These are phyloP conservation scores for Gracilaria domingensis DNA, from an alignment of 23 red algal species.

Conservation along the genomic window DNA sequence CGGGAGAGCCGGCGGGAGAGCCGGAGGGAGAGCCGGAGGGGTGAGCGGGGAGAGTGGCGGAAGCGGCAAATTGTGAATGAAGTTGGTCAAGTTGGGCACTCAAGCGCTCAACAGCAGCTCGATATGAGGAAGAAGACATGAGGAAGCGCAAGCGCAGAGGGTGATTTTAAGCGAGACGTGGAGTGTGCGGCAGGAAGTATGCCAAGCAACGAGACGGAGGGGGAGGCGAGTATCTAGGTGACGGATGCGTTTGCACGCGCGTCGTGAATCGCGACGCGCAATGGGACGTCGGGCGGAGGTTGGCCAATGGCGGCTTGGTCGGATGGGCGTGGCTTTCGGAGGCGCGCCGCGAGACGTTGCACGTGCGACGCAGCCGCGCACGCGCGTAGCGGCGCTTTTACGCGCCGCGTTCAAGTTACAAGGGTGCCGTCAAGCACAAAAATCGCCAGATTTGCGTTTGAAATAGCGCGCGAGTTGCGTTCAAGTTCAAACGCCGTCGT, in stretches of 20 bases:
- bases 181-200: background rate
- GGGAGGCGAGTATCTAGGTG: background rate
- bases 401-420: no score
- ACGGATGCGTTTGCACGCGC: background rate
- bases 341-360: background rate
- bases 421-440: background rate
- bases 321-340: background rate
- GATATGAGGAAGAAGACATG: slow-evolving; percentile 32
- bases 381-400: slow-evolving; percentile 6
- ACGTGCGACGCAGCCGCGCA: background rate
- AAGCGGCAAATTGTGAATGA: slow-evolving; percentile 4
- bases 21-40: no score
- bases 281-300: background rate
- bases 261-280: background rate
- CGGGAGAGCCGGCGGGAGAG: no score
- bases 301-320: background rate
- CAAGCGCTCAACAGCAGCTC: slow-evolving; percentile 20
- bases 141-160: slow-evolving; percentile 22
- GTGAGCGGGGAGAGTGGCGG: background rate
- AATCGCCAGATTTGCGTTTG: slow-evolving; percentile 40
- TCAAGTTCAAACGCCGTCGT: slow-evolving; percentile 57
- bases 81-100: slow-evolving; percentile 15
- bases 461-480: slow-evolving; percentile 33
- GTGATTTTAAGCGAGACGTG: background rate
- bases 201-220: background rate